Evolutionary conservation across 805 yeast species (phyloP).

Genomic region (Wickerhamomyces alni): DNA sequence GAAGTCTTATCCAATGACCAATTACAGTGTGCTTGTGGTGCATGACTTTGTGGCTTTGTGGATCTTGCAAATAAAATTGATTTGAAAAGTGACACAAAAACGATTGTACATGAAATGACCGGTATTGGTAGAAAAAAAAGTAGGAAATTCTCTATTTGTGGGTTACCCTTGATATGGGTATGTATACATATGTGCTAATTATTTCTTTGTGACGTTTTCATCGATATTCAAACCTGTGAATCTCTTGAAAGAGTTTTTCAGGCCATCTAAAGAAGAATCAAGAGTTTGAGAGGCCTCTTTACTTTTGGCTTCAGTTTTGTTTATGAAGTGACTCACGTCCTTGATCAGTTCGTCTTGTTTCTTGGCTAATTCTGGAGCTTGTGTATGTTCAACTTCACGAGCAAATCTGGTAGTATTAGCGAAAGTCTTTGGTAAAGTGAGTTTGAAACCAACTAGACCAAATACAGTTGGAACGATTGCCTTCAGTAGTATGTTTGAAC

Average conservation of each 20-base stretch:
- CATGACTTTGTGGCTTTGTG: neutral
- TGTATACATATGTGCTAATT: too few species aligned
- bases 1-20: too few species aligned
- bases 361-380: conserved; percentile 57
- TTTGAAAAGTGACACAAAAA: neutral
- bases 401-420: conserved; percentile 49
- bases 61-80: too few species aligned
- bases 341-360: conserved; percentile 48
- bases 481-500: conserved; percentile 51
- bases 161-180: neutral
- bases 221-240: conserved; percentile 67
- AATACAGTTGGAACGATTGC: conserved; percentile 50
- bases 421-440: conserved; percentile 70
- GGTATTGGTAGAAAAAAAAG: neutral
- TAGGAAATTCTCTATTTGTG: neutral
- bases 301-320: conserved; percentile 31
- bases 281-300: conserved; percentile 27
- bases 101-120: neutral
- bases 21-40: too few species aligned
- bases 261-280: conserved; percentile 10
- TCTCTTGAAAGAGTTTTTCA: conserved; percentile 29
- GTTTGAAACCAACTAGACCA: conserved; percentile 59
- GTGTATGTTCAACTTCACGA: conserved; percentile 54
- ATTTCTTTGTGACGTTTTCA: conserved; percentile 51
- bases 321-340: conserved; percentile 39